A percentile compares a stretch with the other conserved stretches of the same genome.
phyloP scores from a whole-genome alignment of 2,329 filamentous ascomycete species.

The Colletotrichum sp. region DNA sequence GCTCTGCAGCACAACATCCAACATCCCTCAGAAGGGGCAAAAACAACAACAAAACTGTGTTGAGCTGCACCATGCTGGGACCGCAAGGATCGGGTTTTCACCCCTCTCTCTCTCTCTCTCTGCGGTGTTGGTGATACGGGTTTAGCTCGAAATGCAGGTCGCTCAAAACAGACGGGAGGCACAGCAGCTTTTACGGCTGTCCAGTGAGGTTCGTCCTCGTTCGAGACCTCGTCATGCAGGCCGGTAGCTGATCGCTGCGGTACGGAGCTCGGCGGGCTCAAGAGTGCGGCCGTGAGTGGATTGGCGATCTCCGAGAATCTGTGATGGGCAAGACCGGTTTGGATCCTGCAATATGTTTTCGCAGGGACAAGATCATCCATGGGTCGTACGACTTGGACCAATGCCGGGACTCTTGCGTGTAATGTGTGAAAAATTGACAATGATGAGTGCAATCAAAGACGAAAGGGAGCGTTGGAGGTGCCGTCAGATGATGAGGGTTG shows the following conservation, averaged over 20 bases:
- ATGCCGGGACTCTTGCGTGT: neutral
- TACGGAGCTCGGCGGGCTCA: constrained; percentile 5
- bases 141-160: constrained; percentile 18
- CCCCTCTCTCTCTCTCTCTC: neutral
- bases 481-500: constrained; percentile 17
- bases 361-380: constrained; percentile 13
- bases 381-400: constrained; percentile 3
- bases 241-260: constrained; percentile 16
- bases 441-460: neutral
- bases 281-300: neutral
- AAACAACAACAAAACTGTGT: constrained; percentile 2
- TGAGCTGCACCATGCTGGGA: constrained; percentile 7
- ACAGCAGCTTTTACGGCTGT: neutral
- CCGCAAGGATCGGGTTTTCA: constrained; percentile 1
- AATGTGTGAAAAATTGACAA: neutral
- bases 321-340: constrained; percentile 1
- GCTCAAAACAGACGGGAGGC: constrained; percentile 11
- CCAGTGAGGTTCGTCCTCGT: neutral
- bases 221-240: neutral
- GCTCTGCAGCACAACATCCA: constrained; percentile 12
- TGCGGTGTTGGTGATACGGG: constrained; percentile 11
- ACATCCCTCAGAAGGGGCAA: neutral
- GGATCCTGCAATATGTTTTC: constrained; percentile 1
- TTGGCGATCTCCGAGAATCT: constrained; percentile 13
- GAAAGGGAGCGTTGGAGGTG: neutral